A percentile compares a stretch with the other conserved stretches of the same genome.
Conservation (phyloP, 2,329 filamentous ascomycete species). For the Pezicula rhizophila region DNA sequence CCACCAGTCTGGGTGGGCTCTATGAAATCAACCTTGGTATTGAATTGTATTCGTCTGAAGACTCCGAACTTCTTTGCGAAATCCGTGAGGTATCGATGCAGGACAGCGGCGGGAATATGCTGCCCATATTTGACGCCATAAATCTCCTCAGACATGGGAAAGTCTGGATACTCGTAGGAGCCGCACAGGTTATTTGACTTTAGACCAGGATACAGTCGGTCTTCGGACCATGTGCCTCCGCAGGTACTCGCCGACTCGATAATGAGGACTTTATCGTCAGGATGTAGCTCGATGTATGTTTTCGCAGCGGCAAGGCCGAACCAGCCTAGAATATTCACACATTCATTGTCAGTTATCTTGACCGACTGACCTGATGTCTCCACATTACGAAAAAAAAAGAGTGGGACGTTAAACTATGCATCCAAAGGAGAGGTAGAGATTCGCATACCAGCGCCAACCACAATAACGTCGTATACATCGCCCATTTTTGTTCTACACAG, state of each 20-base stretch:
- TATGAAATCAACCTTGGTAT: conserved; percentile 41
- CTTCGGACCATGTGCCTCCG: conserved; percentile 64
- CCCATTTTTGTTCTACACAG: no score
- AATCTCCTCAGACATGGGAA: conserved; percentile 54
- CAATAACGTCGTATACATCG: no score
- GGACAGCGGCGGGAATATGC: conserved; percentile 50
- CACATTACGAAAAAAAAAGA: no score
- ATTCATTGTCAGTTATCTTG: no score
- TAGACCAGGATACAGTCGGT: conserved; percentile 60
- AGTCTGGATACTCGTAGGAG: conserved; percentile 67
- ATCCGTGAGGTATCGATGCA: conserved; percentile 50
- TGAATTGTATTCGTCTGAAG: conserved; percentile 38
- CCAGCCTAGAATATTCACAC: no score
- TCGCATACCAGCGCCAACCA: no score
- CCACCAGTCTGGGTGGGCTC: conserved; percentile 35
- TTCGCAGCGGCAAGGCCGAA: conserved; percentile 54
- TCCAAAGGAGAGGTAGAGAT: no score
- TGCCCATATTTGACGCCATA: conserved; percentile 40
- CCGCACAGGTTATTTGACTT: conserved; percentile 68
- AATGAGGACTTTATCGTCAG: conserved; percentile 45
- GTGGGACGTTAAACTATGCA: no score
- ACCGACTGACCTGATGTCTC: no score
- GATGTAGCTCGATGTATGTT: conserved; percentile 51
- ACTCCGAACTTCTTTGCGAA: conserved; percentile 49
- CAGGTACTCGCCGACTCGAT: conserved; percentile 50